Base-by-base conservation (phyloP, 768 basidiomycete genomes). In the Grammothele lineata region DNA sequence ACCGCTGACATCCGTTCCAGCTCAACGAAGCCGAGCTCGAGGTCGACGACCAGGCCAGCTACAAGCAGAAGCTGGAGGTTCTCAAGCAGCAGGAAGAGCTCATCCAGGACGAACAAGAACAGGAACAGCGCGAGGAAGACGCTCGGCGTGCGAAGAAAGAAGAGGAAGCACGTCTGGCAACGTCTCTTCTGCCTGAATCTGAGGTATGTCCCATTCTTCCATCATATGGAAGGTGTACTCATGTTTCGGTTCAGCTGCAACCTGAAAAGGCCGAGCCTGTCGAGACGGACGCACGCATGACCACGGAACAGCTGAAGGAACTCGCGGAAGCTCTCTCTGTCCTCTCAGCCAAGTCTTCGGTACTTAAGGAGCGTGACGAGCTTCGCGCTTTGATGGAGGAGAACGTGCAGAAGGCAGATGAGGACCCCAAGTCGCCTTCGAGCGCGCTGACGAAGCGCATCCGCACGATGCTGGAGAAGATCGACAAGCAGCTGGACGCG, bases 11-110 rank as follows among this genome's bases (percentile, higher is more conserved):
- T 22, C 17, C 22, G 2, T 40, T 46, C 22, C 55, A 97, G 94
- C 78, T 98, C 37, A 97, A 89, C 65, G 96, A 98, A 73, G 92
- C 96, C 8, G 96, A 98, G 64, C 78, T 98, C 40, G 90, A 94
- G 66, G 95, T 98, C 19, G 90, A 93, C 56, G 94, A 95, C 33
- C 85, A 85, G 41, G 92, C 92, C 18, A 91, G 84, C 59, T 97
- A 96, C 78, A 95, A 96, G 73, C 91, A 98, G 74, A 96, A 95
- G 68, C 79, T 99, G 45, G 96, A 98, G 53, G 95, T 99, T 21
- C 71, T 99, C 62, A 92, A 96, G 58, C 91, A 99, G 59, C 96
- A 99, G 66, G 91, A 99, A 63, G 96, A 99, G 65, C 90, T 99
- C 51, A 99, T 99, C 62, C 94, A 99, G 62, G 96, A 99, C 65